Conservation (phyloP, 305 asterid genomes). For the Stenogyne calaminthoides region DNA sequence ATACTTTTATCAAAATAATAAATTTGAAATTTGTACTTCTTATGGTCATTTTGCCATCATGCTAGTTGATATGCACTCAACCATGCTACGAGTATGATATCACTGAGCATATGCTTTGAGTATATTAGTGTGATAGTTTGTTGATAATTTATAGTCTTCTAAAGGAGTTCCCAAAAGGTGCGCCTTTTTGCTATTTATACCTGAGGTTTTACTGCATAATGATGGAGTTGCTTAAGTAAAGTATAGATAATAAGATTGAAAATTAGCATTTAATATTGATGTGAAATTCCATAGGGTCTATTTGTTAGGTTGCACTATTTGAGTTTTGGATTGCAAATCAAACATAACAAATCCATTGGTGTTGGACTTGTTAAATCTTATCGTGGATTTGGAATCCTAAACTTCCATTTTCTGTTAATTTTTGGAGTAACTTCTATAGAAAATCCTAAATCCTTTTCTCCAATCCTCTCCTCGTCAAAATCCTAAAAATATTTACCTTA, state of each 20-base stretch:
- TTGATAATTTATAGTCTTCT: background rate
- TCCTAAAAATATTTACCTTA: background rate
- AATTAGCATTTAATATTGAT: background rate
- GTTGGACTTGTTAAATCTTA: background rate
- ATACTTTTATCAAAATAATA: background rate
- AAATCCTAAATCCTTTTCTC: background rate
- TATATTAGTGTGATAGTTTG: background rate
- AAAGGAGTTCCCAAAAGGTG: background rate
- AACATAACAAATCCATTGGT: background rate
- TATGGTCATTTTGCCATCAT: background rate
- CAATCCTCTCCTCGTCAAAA: background rate
- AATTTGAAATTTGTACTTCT: background rate
- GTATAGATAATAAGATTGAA: background rate
- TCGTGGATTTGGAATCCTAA: background rate
- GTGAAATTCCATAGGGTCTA: background rate
- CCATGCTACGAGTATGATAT: no score
- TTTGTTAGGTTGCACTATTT: slow-evolving; percentile 1
- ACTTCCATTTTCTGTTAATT: background rate
- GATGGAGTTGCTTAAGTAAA: background rate
- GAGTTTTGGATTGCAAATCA: background rate
- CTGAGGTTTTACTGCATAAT: background rate
- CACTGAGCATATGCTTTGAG: background rate
- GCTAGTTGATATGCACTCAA: background rate
- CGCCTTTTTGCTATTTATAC: background rate
- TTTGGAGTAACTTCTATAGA: background rate